Percentiles rank a stretch among this genome's conserved stretches.
Evolutionary conservation across 768 basidiomycete genomes (phyloP).

Genomic region (Termitomyces heimii): DNA sequence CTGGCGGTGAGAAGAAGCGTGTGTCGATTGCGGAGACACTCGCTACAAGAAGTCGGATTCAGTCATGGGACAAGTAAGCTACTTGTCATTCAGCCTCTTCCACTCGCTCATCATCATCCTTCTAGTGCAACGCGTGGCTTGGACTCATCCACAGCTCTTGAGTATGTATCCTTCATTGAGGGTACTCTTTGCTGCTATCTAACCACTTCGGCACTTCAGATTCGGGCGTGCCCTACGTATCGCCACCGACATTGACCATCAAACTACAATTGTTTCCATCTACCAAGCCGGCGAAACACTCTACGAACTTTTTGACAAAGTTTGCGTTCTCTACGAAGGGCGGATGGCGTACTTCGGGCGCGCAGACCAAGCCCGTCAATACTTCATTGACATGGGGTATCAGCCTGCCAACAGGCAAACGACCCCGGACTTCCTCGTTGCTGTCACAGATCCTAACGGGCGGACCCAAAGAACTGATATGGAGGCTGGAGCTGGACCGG

Average conservation of each 20-base stretch:
- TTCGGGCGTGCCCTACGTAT: conserved; percentile 63
- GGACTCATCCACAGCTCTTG: conserved; percentile 67
- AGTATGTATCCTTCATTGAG: conserved; percentile 21
- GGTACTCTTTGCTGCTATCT: not conserved
- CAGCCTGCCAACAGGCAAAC: conserved; percentile 55
- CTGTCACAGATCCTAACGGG: conserved; percentile 52
- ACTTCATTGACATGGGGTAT: conserved; percentile 71
- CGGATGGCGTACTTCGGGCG: conserved; percentile 75
- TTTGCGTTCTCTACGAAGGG: conserved; percentile 73
- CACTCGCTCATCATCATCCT: not conserved
- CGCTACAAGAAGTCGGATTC: conserved; percentile 53
- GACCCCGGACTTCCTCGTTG: conserved; percentile 58
- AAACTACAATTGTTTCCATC: conserved; percentile 69
- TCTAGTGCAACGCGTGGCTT: conserved; percentile 60
- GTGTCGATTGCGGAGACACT: conserved; percentile 74
- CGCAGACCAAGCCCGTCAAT: conserved; percentile 54
- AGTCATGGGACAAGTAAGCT: conserved; percentile 74
- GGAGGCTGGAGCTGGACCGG: conserved; percentile 1
- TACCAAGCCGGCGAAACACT: conserved; percentile 79
- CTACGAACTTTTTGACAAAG: conserved; percentile 61
- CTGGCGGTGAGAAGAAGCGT: conserved; percentile 76
- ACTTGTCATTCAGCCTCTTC: not conserved
- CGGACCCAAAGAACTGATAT: conserved; percentile 36
- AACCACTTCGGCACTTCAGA: conserved; percentile 1
- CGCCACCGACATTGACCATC: conserved; percentile 47